Evolutionary conservation across 306 rosid genomes (phyloP).

Genomic region (Vigna radiata): DNA sequence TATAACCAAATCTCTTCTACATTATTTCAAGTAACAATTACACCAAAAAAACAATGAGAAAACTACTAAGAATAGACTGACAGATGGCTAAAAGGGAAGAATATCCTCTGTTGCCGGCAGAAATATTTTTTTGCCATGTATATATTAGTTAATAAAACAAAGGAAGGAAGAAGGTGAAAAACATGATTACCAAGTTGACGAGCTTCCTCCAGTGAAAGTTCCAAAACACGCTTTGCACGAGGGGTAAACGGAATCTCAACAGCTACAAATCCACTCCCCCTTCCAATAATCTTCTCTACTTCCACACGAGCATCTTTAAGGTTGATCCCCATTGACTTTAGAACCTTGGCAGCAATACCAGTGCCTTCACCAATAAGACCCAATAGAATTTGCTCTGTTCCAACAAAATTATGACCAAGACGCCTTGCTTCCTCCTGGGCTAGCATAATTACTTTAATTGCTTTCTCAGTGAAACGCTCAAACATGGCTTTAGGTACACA

Average conservation of each 20-base stretch:
- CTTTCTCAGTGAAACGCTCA: constrained; percentile 97
- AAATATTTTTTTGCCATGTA: constrained; percentile 4
- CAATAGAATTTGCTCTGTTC: constrained; percentile 97
- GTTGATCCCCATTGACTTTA: constrained; percentile 96
- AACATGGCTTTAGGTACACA: constrained; percentile 89
- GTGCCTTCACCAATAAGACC: constrained; percentile 99
- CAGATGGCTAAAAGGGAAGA: background rate
- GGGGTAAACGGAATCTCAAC: constrained; percentile 99
- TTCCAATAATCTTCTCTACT: constrained; percentile 98
- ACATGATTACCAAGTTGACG: constrained; percentile 85
- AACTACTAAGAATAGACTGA: background rate
- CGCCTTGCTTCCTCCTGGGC: constrained; percentile 99
- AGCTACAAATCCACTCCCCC: constrained; percentile 99
- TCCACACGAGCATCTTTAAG: constrained; percentile 98
- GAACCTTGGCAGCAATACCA: constrained; percentile 97
- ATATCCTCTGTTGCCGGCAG: background rate
- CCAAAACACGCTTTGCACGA: constrained; percentile 98
- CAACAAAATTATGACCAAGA: constrained; percentile 98
- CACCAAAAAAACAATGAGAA: background rate
- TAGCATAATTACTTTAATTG: constrained; percentile 95
- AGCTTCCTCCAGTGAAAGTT: constrained; percentile 97
- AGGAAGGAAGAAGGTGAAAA: constrained; percentile 2
- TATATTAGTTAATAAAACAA: background rate
- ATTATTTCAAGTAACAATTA: constrained; percentile 11
- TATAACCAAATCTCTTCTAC: constrained; percentile 26